Percentiles rank a stretch among this genome's conserved stretches.
These are phyloP conservation scores for Leucocoprinus sp. DNA, from an alignment of 768 basidiomycete genomes.

Conservation along the genomic window DNA sequence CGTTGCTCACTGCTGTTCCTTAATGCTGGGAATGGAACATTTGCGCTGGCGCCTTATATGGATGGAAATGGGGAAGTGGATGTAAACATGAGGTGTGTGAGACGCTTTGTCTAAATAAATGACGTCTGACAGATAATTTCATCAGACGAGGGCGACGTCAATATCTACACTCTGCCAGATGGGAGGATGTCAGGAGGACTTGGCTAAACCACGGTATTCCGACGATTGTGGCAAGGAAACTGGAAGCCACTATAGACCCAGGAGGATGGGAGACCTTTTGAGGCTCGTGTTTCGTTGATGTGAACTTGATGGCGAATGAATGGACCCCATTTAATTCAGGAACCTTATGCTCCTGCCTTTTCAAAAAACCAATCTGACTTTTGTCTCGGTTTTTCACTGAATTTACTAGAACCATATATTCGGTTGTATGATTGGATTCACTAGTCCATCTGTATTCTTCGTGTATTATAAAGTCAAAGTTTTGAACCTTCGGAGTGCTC, in stretches of 20 bases:
- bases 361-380: background rate
- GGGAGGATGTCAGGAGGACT: constrained; percentile 85
- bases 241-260: constrained; percentile 80
- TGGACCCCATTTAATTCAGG: too few species aligned
- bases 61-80: constrained; percentile 94
- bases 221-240: constrained; percentile 78
- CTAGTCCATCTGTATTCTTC: background rate
- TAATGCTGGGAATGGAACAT: constrained; percentile 84
- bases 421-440: constrained; percentile 1
- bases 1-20: constrained; percentile 86
- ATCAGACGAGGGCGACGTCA: constrained; percentile 81
- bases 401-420: background rate
- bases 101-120: background rate
- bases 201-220: constrained; percentile 92
- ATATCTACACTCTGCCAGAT: constrained; percentile 73
- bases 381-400: background rate
- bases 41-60: constrained; percentile 81
- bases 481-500: background rate
- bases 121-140: background rate
- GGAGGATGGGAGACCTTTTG: constrained; percentile 93
- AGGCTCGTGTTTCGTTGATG: constrained; percentile 6
- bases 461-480: constrained; percentile 1
- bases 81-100: constrained; percentile 73
- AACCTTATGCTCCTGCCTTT: too few species aligned
- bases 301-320: background rate